Evolutionary conservation across 2,329 filamentous ascomycete species (phyloP), one percentile per base, ranked within the genome.

Genomic region (Didymellaceae sp.): DNA sequence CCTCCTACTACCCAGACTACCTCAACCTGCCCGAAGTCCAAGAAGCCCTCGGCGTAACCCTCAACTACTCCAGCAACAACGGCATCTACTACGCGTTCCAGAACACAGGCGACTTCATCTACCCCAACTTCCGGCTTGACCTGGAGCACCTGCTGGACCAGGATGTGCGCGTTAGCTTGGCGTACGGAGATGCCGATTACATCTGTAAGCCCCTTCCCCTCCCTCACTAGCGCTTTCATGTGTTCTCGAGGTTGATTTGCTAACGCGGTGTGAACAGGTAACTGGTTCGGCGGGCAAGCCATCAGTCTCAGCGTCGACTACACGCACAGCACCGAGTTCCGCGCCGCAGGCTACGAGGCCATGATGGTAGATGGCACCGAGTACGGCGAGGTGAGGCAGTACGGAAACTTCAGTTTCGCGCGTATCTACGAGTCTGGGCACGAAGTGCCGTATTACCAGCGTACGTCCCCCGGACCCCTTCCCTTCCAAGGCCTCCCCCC

Each of bases 311-410:
- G 80, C 6, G 72, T 89, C 0, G 64, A 70, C 25, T 86, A 86
- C 61, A 72, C 77, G 1, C 65, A 74, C 7, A 71, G 75, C 32
- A 63, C 71, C 5, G 61, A 70, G 2, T 94, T 93, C 68, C 74
- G 79, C 2, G 72, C 76, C 0, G 85, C 90, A 0, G 89, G 88
- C 0, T 94, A 93, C 70, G 48, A 84, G 87, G 28, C 88, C 89
- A 62, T 81, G 80, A 77, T 82, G 9, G 86, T 88, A 68, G 83
- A 85, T 65, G 88, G 83, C 42, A 30, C 76, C 17, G 73, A 79
- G 34, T 78, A 78, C 17, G 90, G 90, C 20, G 82, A 83, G 48
- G 88, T 90, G 0, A 81, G 89, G 8, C 89, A 94, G 71, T 89
- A 84, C 59, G 89, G 87, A 5, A 91, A 91, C 50, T 75, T 82